Evolutionary conservation across 192 early-diverging fungal species (phyloP).

Genomic region (Powellomyces hirtus): DNA sequence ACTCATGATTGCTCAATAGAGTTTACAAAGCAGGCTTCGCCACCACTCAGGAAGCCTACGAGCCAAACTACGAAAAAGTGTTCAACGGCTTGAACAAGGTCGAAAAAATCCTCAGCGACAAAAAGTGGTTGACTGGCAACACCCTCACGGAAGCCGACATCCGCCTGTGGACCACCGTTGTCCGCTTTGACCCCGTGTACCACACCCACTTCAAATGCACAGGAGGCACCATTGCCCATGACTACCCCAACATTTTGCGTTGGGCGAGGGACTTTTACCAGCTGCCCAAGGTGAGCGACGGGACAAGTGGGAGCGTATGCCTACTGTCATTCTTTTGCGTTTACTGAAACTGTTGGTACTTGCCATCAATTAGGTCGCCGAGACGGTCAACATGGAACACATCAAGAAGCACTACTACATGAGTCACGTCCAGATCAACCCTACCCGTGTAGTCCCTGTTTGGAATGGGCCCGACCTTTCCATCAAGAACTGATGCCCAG

Average conservation of each 20-base stretch:
- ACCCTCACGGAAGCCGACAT: conserved; percentile 93
- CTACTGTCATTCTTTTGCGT: too few relatives aligned
- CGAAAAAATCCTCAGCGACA: conserved; percentile 72
- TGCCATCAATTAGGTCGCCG: conserved; percentile 44
- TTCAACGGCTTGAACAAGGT: conserved; percentile 79
- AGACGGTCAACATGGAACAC: conserved; percentile 92
- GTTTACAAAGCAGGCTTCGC: conserved; percentile 95
- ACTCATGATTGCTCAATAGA: too few relatives aligned
- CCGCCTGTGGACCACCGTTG: conserved; percentile 89
- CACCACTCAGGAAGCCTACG: conserved; percentile 80
- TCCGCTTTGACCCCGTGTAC: conserved; percentile 95
- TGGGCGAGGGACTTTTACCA: conserved; percentile 85
- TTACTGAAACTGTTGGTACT: too few relatives aligned
- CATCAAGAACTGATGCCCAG: too few relatives aligned
- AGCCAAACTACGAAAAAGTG: conserved; percentile 66
- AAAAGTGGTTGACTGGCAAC: conserved; percentile 75
- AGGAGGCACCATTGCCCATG: conserved; percentile 75
- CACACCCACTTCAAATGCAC: conserved; percentile 96
- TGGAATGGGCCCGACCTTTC: conserved; percentile 45
- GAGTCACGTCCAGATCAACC: conserved; percentile 92
- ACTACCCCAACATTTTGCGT: conserved; percentile 83
- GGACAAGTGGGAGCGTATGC: too few relatives aligned
- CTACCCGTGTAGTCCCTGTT: conserved; percentile 74
- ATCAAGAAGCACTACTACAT: conserved; percentile 95
- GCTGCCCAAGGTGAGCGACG: conserved; percentile 52